Evolutionary conservation across 2,329 filamentous ascomycete species (phyloP).

Genomic region (Hypoxylon sp.): DNA sequence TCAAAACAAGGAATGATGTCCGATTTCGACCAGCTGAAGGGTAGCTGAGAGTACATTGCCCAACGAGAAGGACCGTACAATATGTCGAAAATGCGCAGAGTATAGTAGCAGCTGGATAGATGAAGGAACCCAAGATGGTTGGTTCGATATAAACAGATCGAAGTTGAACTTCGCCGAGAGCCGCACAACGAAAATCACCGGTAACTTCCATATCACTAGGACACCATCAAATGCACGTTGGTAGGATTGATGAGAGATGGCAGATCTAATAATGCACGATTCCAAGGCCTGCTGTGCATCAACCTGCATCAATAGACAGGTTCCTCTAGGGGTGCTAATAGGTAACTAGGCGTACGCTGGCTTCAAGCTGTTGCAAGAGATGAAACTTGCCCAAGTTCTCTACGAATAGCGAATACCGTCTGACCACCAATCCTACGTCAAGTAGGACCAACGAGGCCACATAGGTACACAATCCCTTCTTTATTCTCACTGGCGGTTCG

Average conservation of each 20-base stretch:
- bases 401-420: constrained; percentile 4
- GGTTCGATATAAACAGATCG: constrained; percentile 2
- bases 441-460: neutral
- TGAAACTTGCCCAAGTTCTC: constrained; percentile 5
- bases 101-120: neutral
- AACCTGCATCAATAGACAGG: constrained; percentile 1
- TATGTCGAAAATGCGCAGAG: neutral
- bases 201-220: constrained; percentile 1
- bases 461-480: neutral
- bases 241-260: neutral
- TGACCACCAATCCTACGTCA: constrained; percentile 9
- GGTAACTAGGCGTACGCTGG: neutral
- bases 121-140: neutral
- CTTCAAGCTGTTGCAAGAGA: constrained; percentile 4
- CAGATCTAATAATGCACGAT: constrained; percentile 3
- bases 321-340: neutral
- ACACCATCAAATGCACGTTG: neutral
- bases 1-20: constrained; percentile 3
- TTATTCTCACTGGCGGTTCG: neutral
- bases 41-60: neutral
- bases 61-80: neutral
- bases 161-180: constrained; percentile 18
- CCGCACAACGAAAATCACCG: constrained; percentile 1
- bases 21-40: constrained; percentile 9
- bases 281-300: constrained; percentile 1